phyloP scores from a whole-genome alignment of 129 eudicot genomes.

The Lactuca sativa region DNA sequence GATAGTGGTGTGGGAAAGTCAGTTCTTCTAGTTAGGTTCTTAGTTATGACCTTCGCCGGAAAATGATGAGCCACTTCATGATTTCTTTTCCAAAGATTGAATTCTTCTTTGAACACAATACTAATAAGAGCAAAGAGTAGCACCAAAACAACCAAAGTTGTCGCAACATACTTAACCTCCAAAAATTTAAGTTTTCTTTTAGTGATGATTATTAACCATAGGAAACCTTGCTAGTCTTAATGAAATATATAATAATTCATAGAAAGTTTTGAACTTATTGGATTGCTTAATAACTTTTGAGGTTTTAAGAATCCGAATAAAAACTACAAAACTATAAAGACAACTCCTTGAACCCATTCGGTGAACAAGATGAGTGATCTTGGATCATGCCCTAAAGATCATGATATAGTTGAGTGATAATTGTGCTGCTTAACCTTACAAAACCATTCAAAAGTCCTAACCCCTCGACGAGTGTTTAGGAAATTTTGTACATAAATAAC shows the following conservation, averaged over 20 bases:
- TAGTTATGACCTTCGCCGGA: constrained; percentile 24
- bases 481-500: constrained; percentile 79
- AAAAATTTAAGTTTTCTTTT: constrained; percentile 47
- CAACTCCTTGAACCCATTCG: constrained; percentile 61
- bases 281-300: constrained; percentile 40
- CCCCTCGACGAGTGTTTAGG: constrained; percentile 54
- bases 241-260: constrained; percentile 55
- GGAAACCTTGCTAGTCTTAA: constrained; percentile 75
- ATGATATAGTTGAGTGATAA: constrained; percentile 60
- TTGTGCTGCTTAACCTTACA: constrained; percentile 81
- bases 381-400: constrained; percentile 51
- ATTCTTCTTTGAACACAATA: constrained; percentile 54
- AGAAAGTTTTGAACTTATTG: constrained; percentile 55
- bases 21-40: constrained; percentile 3
- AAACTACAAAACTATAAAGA: constrained; percentile 38
- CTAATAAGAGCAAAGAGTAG: constrained; percentile 53
- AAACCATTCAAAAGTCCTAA: constrained; percentile 72
- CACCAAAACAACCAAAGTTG: constrained; percentile 40
- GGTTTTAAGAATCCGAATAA: constrained; percentile 40
- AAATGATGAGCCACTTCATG: constrained; percentile 1
- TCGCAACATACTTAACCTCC: constrained; percentile 25
- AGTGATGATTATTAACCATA: constrained; percentile 51
- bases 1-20: neutral
- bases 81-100: constrained; percentile 30
- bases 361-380: constrained; percentile 58